Evolutionary conservation across 2,329 filamentous ascomycete genomes (phyloP), one percentile per base, ranked within the genome.

Genomic region (Aspergillus brunneoviolaceus): DNA sequence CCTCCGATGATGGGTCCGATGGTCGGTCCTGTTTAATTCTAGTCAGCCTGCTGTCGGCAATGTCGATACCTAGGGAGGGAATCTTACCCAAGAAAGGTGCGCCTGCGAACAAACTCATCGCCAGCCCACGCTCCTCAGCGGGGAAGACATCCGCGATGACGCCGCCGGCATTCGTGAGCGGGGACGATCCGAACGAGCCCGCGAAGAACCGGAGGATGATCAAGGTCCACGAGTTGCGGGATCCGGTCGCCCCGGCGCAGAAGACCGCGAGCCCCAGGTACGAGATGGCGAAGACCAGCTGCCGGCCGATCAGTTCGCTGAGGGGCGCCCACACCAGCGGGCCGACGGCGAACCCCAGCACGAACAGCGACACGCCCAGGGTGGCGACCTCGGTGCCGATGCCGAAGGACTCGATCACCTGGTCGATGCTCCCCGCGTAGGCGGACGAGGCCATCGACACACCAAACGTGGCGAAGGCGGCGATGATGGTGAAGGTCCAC

Each of bases 281-380:
- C 3, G 85, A 87, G 60, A 80, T 73, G 54, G 64, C 21, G 35
- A 70, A 71, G 3, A 89, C 79, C 47, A 82, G 72, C 67, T 88
- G 82, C 7, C 85, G 80, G 3, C 85, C 87, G 57, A 84, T 87
- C 21, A 90, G 73, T 68, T 91, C 87, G 31, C 84, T 81, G 21
- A 90, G 71, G 0, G 87, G 87, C 3, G 87, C 88, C 84, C 87
- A 89, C 2, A 90, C 68, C 7, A 89, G 74, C 0, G 87, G 87
- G 0, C 86, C 86, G 57, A 88, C 60, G 14, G 75, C 75, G 59
- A 88, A 88, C 1, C 86, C 86, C 4, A 88, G 67, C 14, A 89
- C 86, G 69, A 87, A 89, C 19, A 89, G 75, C 7, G 86, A 88
- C 14, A 89, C 79, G 11, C 87, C 87, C 2, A 89, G 78, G 25